A percentile compares a stretch with the other conserved stretches of the same genome.
These are phyloP conservation scores for Perkinsus olseni DNA, from an alignment of 169 alveolate genomes.

Conservation along the genomic window DNA sequence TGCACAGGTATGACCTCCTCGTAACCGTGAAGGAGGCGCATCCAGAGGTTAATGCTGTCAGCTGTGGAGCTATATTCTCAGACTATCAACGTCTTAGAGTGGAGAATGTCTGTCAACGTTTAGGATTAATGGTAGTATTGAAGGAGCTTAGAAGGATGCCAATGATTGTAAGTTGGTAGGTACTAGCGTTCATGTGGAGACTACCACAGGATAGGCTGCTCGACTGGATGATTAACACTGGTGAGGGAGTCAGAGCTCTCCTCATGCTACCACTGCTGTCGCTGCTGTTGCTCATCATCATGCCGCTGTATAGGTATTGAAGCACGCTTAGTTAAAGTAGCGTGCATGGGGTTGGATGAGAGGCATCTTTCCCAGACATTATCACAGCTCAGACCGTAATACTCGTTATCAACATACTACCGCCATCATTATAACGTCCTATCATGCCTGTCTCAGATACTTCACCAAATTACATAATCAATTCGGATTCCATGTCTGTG, in stretches of 20 bases:
- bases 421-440: neutral
- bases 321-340: slow-evolving; percentile 16
- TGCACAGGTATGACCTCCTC: slow-evolving; percentile 36
- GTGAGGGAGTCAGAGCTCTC: too few species aligned
- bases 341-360: slow-evolving; percentile 73
- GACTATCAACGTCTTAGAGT: slow-evolving; percentile 90
- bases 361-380: slow-evolving; percentile 79
- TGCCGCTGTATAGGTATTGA: neutral
- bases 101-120: slow-evolving; percentile 79
- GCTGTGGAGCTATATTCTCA: slow-evolving; percentile 94
- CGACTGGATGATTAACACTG: slow-evolving; percentile 75
- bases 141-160: slow-evolving; percentile 21
- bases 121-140: slow-evolving; percentile 24
- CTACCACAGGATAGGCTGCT: slow-evolving; percentile 70
- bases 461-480: slow-evolving; percentile 48
- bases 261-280: neutral
- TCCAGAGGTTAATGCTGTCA: slow-evolving; percentile 78
- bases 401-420: neutral
- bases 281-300: slow-evolving; percentile 7
- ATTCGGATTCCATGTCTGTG: slow-evolving; percentile 91
- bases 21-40: slow-evolving; percentile 52
- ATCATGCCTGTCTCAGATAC: neutral
- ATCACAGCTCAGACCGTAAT: slow-evolving; percentile 40
- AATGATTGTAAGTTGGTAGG: slow-evolving; percentile 45
- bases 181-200: slow-evolving; percentile 64